Evolutionary conservation across 1,139 yeast species (phyloP).

Genomic region (Kluyveromyces sp.): DNA sequence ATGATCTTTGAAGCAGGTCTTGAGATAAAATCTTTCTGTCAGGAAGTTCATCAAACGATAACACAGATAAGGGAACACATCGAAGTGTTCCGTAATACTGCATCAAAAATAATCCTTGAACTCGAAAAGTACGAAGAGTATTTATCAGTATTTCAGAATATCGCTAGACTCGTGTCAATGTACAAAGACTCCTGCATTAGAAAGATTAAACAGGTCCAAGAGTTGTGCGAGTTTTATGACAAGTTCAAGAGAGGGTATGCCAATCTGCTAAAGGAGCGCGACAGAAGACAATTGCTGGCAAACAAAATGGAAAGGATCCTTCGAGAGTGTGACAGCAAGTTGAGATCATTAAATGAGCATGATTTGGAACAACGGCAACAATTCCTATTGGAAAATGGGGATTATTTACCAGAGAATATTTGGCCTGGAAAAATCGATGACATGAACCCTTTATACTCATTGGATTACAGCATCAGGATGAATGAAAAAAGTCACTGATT

Average conservation of each 20-base stretch:
- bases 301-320: slow-evolving; percentile 36
- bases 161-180: slow-evolving; percentile 20
- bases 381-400: slow-evolving; percentile 42
- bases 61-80: slow-evolving; percentile 8
- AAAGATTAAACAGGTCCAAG: slow-evolving; percentile 27
- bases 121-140: slow-evolving; percentile 25
- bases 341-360: slow-evolving; percentile 34
- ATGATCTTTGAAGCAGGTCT: slow-evolving; percentile 32
- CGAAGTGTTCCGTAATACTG: slow-evolving; percentile 21
- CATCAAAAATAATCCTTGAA: slow-evolving; percentile 24
- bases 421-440: slow-evolving; percentile 40
- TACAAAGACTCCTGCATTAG: slow-evolving; percentile 25
- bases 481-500: slow-evolving; percentile 1
- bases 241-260: slow-evolving; percentile 45
- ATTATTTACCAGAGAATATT: slow-evolving; percentile 46
- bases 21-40: slow-evolving; percentile 27
- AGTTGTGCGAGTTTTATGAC: slow-evolving; percentile 42
- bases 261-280: slow-evolving; percentile 42
- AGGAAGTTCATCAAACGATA: slow-evolving; percentile 18
- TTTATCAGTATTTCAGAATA: slow-evolving; percentile 21
- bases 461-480: slow-evolving; percentile 21
- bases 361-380: slow-evolving; percentile 38
- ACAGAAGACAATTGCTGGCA: slow-evolving; percentile 41
- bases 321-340: slow-evolving; percentile 35
- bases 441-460: slow-evolving; percentile 23